Conservation (phyloP, 2,329 filamentous ascomycete genomes). For the Phoma sp. region DNA sequence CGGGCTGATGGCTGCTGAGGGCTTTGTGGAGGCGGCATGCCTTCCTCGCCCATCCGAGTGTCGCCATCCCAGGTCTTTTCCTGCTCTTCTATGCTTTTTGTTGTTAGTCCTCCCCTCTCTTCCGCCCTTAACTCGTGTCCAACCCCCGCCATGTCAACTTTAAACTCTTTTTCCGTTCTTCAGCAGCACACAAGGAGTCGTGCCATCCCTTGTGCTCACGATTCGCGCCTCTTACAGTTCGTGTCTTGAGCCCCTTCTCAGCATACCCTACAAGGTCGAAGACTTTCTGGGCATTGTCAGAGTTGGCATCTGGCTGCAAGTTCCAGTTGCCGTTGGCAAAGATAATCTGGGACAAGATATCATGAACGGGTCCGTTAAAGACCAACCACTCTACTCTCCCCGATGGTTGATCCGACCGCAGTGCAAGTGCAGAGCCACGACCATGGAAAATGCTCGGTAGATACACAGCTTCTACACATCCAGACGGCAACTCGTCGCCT, state of each 20-base stretch:
- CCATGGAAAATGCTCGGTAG: conserved; percentile 24
- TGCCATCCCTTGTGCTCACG: conserved; percentile 32
- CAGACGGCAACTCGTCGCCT: conserved; percentile 27
- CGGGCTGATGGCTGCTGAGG: background rate
- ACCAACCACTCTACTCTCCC: conserved; percentile 31
- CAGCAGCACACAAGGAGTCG: conserved; percentile 19
- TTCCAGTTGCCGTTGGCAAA: background rate
- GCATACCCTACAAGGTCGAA: conserved; percentile 32
- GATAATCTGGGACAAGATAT: background rate
- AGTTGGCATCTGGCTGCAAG: background rate
- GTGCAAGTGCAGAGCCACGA: conserved; percentile 32
- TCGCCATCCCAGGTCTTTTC: background rate
- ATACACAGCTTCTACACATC: conserved; percentile 29
- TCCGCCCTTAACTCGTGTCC: conserved; percentile 12
- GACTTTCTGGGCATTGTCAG: conserved; percentile 9
- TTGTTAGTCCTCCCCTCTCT: background rate
- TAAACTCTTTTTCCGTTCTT: conserved; percentile 47
- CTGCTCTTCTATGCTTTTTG: background rate
- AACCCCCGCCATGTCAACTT: conserved; percentile 19
- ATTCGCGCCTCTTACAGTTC: conserved; percentile 15
- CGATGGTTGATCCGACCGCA: conserved; percentile 19
- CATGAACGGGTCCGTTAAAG: conserved; percentile 20
- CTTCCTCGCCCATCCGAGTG: background rate
- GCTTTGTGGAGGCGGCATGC: background rate
- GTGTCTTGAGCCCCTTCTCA: conserved; percentile 12